Conservation (phyloP, 768 basidiomycete species). For the Hygrocybe punicea region DNA sequence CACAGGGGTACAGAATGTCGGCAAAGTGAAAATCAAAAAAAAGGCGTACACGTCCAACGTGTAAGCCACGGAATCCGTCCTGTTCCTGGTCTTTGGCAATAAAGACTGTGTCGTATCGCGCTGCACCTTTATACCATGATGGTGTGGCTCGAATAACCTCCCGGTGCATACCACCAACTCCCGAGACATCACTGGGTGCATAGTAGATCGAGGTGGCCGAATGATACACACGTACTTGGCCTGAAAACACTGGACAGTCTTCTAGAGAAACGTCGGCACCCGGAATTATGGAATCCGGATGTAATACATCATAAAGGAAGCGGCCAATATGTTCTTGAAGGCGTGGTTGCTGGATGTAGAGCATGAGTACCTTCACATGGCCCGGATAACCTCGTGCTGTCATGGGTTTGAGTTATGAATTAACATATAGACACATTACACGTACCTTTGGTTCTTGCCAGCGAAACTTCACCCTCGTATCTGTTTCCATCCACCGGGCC, state of each 20-base stretch:
- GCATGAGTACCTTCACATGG: neutral
- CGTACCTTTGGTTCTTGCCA: too few species aligned
- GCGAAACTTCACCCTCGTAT: too few species aligned
- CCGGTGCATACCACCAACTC: constrained; percentile 15
- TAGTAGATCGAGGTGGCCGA: neutral
- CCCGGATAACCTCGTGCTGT: neutral
- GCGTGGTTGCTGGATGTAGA: neutral
- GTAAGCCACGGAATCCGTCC: constrained; percentile 22
- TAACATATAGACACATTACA: too few species aligned
- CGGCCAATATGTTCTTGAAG: constrained; percentile 19
- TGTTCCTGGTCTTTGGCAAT: constrained; percentile 12
- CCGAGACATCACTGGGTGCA: neutral
- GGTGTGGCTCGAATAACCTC: constrained; percentile 27
- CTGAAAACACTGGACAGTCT: constrained; percentile 4
- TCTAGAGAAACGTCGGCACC: neutral
- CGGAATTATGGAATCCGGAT: neutral
- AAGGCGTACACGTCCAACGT: constrained; percentile 23
- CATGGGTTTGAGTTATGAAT: too few species aligned
- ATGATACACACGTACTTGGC: neutral
- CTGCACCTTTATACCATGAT: constrained; percentile 16
- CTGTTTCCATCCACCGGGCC: too few species aligned
- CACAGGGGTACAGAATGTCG: constrained; percentile 22
- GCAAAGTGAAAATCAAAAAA: constrained; percentile 28
- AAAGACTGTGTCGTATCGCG: constrained; percentile 26
- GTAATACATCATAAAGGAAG: constrained; percentile 23